Conservation (phyloP, 2,329 filamentous ascomycete genomes). For the Fonsecaea multimorphosa region DNA sequence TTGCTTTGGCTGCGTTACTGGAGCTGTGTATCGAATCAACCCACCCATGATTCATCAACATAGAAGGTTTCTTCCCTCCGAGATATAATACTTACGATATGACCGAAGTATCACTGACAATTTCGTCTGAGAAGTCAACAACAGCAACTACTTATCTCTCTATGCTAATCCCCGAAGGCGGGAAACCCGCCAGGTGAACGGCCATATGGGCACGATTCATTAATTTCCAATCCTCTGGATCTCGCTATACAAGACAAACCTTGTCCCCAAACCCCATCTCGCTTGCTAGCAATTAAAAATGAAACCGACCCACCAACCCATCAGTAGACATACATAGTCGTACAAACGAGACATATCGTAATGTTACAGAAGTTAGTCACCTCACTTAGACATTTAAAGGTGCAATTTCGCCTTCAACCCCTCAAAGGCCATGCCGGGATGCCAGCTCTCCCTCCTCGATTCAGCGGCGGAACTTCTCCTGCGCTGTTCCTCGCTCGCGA, state of each 20-base stretch:
- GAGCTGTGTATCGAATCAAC: background rate
- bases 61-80: background rate
- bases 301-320: too few relatives aligned
- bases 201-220: too few relatives aligned
- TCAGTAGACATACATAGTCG: too few relatives aligned
- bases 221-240: too few relatives aligned
- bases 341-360: too few relatives aligned
- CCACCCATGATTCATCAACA: background rate
- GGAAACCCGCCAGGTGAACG: too few relatives aligned
- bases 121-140: background rate
- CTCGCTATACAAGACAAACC: too few relatives aligned
- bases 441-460: conserved; percentile 23
- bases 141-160: too few relatives aligned
- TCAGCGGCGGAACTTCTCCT: conserved; percentile 16
- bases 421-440: conserved; percentile 29
- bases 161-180: too few relatives aligned
- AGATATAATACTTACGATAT: background rate
- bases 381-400: background rate
- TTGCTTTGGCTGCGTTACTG: background rate
- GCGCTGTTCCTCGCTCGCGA: conserved; percentile 19
- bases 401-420: conserved; percentile 2
- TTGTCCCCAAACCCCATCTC: too few relatives aligned
- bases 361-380: too few relatives aligned
- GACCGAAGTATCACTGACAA: background rate
- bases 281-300: too few relatives aligned